phyloP scores from a whole-genome alignment of 768 basidiomycete species.

The Mycena sanguinolenta region DNA sequence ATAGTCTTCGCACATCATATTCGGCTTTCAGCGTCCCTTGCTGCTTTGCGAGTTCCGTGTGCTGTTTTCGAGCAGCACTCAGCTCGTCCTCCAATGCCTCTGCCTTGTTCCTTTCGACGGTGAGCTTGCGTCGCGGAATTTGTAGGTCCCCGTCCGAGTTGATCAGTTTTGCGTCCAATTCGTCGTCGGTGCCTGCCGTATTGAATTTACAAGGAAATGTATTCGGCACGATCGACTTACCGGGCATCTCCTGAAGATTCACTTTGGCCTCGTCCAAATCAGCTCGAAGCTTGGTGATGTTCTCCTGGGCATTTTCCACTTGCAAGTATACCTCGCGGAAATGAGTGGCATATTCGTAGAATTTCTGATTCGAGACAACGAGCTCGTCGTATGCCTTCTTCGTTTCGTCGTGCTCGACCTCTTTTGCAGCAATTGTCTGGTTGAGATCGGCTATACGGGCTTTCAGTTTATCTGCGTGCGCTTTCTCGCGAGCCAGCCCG shows the following conservation, averaged over 20 bases:
- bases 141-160: slow-evolving; percentile 73
- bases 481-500: slow-evolving; percentile 83
- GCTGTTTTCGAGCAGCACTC: slow-evolving; percentile 58
- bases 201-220: slow-evolving; percentile 11
- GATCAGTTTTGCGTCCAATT: slow-evolving; percentile 68
- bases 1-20: slow-evolving; percentile 65
- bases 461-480: slow-evolving; percentile 87
- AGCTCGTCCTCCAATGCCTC: slow-evolving; percentile 77
- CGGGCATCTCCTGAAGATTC: slow-evolving; percentile 76
- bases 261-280: slow-evolving; percentile 75
- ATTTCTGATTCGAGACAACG: slow-evolving; percentile 78
- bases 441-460: slow-evolving; percentile 73
- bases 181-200: slow-evolving; percentile 76
- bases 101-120: slow-evolving; percentile 61
- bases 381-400: slow-evolving; percentile 75
- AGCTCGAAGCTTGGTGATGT: slow-evolving; percentile 69
- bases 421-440: slow-evolving; percentile 73
- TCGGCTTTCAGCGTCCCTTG: slow-evolving; percentile 82
- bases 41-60: slow-evolving; percentile 68
- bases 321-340: slow-evolving; percentile 89
- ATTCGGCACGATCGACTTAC: slow-evolving; percentile 51
- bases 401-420: slow-evolving; percentile 79
- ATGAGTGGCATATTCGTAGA: slow-evolving; percentile 85
- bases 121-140: slow-evolving; percentile 63
- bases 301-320: slow-evolving; percentile 72